phyloP scores from a whole-genome alignment of 805 yeast species.

The Saturnispora dispora region DNA sequence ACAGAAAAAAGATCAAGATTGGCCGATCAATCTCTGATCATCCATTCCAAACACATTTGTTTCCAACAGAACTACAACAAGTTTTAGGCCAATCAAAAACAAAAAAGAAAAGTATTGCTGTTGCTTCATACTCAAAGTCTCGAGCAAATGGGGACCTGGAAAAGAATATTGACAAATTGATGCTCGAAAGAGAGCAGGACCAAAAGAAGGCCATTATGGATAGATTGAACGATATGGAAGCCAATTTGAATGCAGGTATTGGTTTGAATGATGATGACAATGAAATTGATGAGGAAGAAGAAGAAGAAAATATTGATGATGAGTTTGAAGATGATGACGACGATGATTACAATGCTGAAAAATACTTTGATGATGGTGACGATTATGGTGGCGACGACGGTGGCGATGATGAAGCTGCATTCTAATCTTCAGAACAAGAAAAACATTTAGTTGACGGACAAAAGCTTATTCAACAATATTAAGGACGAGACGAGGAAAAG shows the following conservation, averaged over 20 bases:
- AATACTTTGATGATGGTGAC: conserved; percentile 67
- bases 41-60: conserved; percentile 60
- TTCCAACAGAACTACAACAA: conserved; percentile 68
- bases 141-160: conserved; percentile 23
- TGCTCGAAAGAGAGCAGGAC: conserved; percentile 21
- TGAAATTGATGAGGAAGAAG: conserved; percentile 36
- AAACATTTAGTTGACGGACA: neutral
- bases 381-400: conserved; percentile 47
- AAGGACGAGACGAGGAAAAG: neutral
- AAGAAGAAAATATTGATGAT: conserved; percentile 55
- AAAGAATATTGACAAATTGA: conserved; percentile 27
- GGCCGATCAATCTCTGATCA: conserved; percentile 70
- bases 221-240: conserved; percentile 28
- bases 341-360: conserved; percentile 73
- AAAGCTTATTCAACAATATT: neutral
- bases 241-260: conserved; percentile 25
- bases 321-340: conserved; percentile 68
- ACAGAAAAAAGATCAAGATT: conserved; percentile 57
- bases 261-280: conserved; percentile 32
- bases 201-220: conserved; percentile 25
- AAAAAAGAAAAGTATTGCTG: conserved; percentile 35
- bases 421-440: conserved; percentile 26
- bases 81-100: conserved; percentile 45
- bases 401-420: conserved; percentile 67
- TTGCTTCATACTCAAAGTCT: conserved; percentile 30